Evolutionary conservation across 2,329 filamentous ascomycete genomes (phyloP).

Genomic region (Fusarium sp.): DNA sequence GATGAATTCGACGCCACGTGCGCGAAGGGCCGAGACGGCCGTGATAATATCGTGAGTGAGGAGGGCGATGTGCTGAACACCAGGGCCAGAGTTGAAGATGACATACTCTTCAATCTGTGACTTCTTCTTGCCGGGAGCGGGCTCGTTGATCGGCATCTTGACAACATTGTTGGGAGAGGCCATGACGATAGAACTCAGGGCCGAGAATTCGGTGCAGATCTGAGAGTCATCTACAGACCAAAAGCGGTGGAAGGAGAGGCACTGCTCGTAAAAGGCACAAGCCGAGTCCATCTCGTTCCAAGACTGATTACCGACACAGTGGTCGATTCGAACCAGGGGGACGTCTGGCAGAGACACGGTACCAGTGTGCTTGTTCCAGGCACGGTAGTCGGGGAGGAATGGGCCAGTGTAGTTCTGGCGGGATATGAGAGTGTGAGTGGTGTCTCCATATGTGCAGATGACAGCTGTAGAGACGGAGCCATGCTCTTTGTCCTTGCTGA

Average conservation of each 20-base stretch:
- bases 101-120: slow-evolving; percentile 95
- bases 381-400: slow-evolving; percentile 85
- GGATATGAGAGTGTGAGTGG: slow-evolving; percentile 89
- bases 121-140: slow-evolving; percentile 87
- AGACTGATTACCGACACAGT: slow-evolving; percentile 97
- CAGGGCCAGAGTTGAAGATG: slow-evolving; percentile 86
- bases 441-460: slow-evolving; percentile 93
- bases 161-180: slow-evolving; percentile 82
- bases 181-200: slow-evolving; percentile 91
- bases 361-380: slow-evolving; percentile 54
- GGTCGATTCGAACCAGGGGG: slow-evolving; percentile 80
- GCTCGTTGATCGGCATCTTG: slow-evolving; percentile 99
- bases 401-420: slow-evolving; percentile 73
- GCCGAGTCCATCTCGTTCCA: slow-evolving; percentile 85
- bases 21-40: slow-evolving; percentile 79
- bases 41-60: slow-evolving; percentile 81
- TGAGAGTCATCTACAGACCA: slow-evolving; percentile 95
- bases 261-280: slow-evolving; percentile 81
- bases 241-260: slow-evolving; percentile 94
- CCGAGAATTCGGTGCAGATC: slow-evolving; percentile 92
- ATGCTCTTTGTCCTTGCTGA: slow-evolving; percentile 63
- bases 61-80: slow-evolving; percentile 93
- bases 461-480: slow-evolving; percentile 78
- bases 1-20: slow-evolving; percentile 94
- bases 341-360: slow-evolving; percentile 67